Conservation (phyloP, 2,329 filamentous ascomycete genomes). For the Colletotrichum sp. region DNA sequence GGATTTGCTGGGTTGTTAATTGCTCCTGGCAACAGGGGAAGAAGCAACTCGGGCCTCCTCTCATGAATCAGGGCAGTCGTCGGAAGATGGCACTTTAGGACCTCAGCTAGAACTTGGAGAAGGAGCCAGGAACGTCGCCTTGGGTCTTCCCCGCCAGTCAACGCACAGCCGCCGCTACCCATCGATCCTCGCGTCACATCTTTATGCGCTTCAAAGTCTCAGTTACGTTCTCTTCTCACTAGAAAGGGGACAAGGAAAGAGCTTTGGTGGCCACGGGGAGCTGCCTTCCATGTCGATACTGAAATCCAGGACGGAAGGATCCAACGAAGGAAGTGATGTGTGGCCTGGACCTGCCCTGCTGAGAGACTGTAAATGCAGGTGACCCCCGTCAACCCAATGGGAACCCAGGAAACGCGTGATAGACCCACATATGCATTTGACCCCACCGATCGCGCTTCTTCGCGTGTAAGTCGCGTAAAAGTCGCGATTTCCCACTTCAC, state of each 20-base stretch:
- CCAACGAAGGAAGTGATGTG: neutral
- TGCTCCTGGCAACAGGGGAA: neutral
- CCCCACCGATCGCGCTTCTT: neutral
- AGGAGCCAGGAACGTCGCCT: neutral
- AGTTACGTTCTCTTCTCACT: neutral
- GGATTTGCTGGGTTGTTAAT: neutral
- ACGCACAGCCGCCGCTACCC: neutral
- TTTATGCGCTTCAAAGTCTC: neutral
- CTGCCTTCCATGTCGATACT: neutral
- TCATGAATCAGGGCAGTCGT: neutral
- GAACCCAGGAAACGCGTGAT: neutral
- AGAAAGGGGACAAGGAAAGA: neutral
- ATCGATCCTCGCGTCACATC: conserved; percentile 1
- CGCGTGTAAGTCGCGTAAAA: neutral
- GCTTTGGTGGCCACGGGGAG: neutral
- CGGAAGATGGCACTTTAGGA: neutral
- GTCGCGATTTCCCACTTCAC: conserved; percentile 8
- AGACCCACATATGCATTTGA: neutral
- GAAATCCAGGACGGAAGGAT: neutral
- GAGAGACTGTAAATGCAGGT: neutral
- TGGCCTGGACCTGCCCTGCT: neutral
- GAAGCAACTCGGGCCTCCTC: neutral
- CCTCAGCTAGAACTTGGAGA: neutral
- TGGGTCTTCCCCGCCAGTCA: neutral
- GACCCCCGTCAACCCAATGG: neutral